Percentiles rank a stretch among this genome's conserved stretches.
These are phyloP conservation scores for Cercospora canescens DNA, from an alignment of 2,329 filamentous ascomycete genomes.

Conservation along the genomic window DNA sequence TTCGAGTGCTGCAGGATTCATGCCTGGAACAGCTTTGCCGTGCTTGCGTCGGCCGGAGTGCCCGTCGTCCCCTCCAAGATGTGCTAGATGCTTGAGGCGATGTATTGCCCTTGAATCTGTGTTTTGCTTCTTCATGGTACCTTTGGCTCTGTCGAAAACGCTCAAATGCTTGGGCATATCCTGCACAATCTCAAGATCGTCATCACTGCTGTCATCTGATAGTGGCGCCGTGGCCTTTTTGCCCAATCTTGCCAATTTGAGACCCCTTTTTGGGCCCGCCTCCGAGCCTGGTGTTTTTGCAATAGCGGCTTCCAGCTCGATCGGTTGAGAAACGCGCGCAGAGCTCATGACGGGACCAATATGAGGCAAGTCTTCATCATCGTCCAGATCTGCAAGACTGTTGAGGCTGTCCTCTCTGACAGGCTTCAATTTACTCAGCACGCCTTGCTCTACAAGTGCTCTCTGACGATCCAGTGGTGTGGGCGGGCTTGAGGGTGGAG, in stretches of 20 bases:
- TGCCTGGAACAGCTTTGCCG: conserved; percentile 59
- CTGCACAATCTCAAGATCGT: conserved; percentile 65
- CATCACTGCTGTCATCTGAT: conserved; percentile 45
- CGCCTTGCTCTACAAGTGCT: conserved; percentile 34
- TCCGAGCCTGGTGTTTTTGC: neutral
- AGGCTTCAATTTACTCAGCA: conserved; percentile 34
- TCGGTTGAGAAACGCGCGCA: conserved; percentile 21
- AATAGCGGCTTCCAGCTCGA: neutral
- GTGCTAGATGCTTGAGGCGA: conserved; percentile 36
- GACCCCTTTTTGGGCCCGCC: conserved; percentile 18
- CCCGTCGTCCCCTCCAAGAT: conserved; percentile 36
- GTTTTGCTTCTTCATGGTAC: conserved; percentile 19
- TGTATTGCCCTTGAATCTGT: conserved; percentile 36
- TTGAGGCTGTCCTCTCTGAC: conserved; percentile 33
- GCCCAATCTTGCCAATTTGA: conserved; percentile 38
- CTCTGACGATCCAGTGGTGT: conserved; percentile 39
- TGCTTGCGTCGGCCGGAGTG: conserved; percentile 56
- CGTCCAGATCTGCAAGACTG: conserved; percentile 28
- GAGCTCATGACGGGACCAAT: conserved; percentile 32
- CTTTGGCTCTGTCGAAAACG: conserved; percentile 41
- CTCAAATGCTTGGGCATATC: conserved; percentile 33
- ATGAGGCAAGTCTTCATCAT: conserved; percentile 31
- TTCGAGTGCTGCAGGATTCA: conserved; percentile 71
- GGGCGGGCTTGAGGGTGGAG: conserved; percentile 50
- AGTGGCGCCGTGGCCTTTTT: conserved; percentile 26